Evolutionary conservation across 2,329 filamentous ascomycete genomes (phyloP).

Genomic region (Alternaria panax): DNA sequence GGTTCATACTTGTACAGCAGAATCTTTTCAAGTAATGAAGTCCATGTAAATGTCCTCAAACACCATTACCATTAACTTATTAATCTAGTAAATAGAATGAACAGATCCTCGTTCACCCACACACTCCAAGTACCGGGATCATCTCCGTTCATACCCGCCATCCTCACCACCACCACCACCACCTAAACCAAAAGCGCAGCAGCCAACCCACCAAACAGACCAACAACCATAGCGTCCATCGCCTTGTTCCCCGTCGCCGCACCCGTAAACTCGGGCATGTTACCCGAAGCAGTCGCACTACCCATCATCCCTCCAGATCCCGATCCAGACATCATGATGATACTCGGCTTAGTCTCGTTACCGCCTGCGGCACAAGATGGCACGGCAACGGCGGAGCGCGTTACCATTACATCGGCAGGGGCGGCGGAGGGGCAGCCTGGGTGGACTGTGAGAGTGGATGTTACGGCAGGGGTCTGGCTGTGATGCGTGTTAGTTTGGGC

Average conservation of each 20-base stretch:
- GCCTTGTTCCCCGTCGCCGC: neutral
- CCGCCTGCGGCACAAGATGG: constrained; percentile 25
- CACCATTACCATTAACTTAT: neutral
- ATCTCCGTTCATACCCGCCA: fast-evolving
- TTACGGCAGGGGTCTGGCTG: constrained; percentile 11
- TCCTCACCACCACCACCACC: neutral
- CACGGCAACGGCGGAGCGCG: constrained; percentile 20
- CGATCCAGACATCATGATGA: constrained; percentile 24
- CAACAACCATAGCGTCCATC: neutral
- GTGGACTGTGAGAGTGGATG: constrained; percentile 24
- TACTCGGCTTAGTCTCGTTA: constrained; percentile 28
- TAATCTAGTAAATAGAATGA: neutral
- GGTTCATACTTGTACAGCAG: neutral
- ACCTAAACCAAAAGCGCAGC: neutral
- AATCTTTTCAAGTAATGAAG: neutral
- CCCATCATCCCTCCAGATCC: constrained; percentile 13
- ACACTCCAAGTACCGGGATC: neutral
- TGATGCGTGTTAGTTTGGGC: neutral
- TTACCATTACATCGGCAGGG: constrained; percentile 27
- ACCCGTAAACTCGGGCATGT: constrained; percentile 4
- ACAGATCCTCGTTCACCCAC: neutral
- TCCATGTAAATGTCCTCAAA: too few relatives aligned
- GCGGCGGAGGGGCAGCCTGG: constrained; percentile 25
- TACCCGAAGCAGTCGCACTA: neutral
- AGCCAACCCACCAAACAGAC: neutral